Evolutionary conservation across 768 basidiomycete species (phyloP).

Genomic region (Epithele typhae): DNA sequence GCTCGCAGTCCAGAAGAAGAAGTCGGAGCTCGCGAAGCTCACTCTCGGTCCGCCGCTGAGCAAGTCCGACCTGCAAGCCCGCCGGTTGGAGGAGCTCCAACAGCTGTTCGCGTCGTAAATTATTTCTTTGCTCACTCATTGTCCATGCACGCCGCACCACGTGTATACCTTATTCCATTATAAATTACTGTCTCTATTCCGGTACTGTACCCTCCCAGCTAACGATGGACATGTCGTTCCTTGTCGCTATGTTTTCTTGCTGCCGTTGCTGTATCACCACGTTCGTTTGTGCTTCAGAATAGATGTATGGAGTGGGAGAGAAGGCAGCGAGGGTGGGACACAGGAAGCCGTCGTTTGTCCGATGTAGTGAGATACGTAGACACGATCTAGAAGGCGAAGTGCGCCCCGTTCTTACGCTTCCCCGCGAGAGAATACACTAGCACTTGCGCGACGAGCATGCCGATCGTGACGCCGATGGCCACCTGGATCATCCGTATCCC

Average conservation of each 20-base stretch:
- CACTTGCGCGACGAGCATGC: slow-evolving; percentile 77
- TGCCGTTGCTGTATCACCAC: slow-evolving; percentile 2
- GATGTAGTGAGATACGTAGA: no score
- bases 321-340: no score
- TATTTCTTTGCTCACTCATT: slow-evolving; percentile 4
- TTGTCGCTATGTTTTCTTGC: slow-evolving; percentile 14
- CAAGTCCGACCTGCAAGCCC: slow-evolving; percentile 82
- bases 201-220: slow-evolving; percentile 4
- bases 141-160: neutral
- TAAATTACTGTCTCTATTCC: slow-evolving; percentile 9
- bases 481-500: slow-evolving; percentile 82
- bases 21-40: slow-evolving; percentile 91
- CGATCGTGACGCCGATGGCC: slow-evolving; percentile 81
- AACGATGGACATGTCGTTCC: slow-evolving; percentile 1
- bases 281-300: neutral
- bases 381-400: slow-evolving; percentile 64
- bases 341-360: no score
- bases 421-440: slow-evolving; percentile 70
- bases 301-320: neutral
- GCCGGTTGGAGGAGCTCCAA: slow-evolving; percentile 84
- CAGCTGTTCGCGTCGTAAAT: slow-evolving; percentile 53
- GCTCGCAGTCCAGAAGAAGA: slow-evolving; percentile 91
- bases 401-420: slow-evolving; percentile 63
- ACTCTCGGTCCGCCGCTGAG: slow-evolving; percentile 84
- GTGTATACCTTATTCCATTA: slow-evolving; percentile 9